Evolutionary conservation across 1,139 yeast genomes (phyloP).

Genomic region (Lodderomyces beijingensis): DNA sequence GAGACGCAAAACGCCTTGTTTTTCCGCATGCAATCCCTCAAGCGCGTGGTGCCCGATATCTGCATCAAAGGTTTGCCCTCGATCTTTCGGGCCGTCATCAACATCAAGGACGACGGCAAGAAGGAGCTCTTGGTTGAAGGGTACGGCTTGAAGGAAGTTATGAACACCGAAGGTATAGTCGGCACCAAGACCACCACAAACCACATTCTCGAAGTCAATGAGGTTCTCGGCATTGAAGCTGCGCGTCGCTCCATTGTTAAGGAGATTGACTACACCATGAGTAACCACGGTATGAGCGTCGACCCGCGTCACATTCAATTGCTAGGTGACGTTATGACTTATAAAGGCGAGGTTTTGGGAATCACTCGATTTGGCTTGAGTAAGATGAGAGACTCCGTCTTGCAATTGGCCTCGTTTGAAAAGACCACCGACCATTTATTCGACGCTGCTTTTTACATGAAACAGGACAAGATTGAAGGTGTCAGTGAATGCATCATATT

Average conservation of each 20-base stretch:
- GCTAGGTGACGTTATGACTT: conserved; percentile 97
- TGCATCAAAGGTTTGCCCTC: conserved; percentile 92
- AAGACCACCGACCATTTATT: conserved; percentile 97
- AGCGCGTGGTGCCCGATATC: conserved; percentile 78
- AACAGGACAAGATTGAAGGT: conserved; percentile 93
- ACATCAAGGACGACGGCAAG: conserved; percentile 81
- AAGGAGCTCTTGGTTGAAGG: conserved; percentile 95
- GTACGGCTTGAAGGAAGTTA: conserved; percentile 90
- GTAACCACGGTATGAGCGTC: conserved; percentile 99
- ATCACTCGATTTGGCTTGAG: conserved; percentile 97
- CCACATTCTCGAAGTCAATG: conserved; percentile 85
- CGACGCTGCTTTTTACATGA: conserved; percentile 98
- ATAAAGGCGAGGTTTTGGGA: conserved; percentile 96
- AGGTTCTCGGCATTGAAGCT: conserved; percentile 95
- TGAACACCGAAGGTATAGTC: conserved; percentile 96
- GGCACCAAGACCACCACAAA: conserved; percentile 86
- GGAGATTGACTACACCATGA: conserved; percentile 97
- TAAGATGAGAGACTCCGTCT: conserved; percentile 96
- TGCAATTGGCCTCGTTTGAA: conserved; percentile 95
- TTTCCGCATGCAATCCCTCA: conserved; percentile 84
- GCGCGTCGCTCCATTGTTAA: conserved; percentile 89
- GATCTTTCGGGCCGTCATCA: conserved; percentile 93
- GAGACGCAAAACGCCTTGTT: conserved; percentile 51
- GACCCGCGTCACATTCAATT: conserved; percentile 99
- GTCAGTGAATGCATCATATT: conserved; percentile 96